Evolutionary conservation across 2,329 filamentous ascomycete species (phyloP), one percentile per base, ranked within the genome.

Genomic region (Xylogone sp.): DNA sequence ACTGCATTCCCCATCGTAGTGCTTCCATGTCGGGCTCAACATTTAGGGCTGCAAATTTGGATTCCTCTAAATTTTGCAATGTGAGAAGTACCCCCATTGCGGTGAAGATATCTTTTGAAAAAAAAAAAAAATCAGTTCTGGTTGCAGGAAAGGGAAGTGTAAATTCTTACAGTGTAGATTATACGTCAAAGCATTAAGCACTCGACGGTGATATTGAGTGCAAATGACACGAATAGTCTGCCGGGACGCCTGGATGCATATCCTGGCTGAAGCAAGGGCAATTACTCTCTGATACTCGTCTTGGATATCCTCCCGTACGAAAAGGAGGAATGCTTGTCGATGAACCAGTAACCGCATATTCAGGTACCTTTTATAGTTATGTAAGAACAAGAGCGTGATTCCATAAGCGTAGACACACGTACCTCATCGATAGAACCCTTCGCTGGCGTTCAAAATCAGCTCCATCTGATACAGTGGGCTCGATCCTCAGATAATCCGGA

Each of bases 21-120:
- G 43, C 21, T 19, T 45, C 43, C 18, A 21, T 24, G 19, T 45
- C 43, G 16, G 19, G 20, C 8, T 45, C 18, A 10, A 21, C 8
- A 4, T 24, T 19, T 13, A 45, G 43, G 6, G 22, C 20, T 5
- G 19, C 43, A 13, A 45, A 19, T 45, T 24, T 45, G 20, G 43
- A 6, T 16, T 16, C 22, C 3, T 45, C n/a, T 19, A 45, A 10
- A 20, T 10, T 45, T 19, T 45, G 43, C n/a, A 45, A 19, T 16
- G 43, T 45, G 12, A 45, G 16, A 13, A 45, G 43, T 10, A 45
- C 43, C 9, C 43, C 43, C 43, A 45, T 45, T 45, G 43, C 43
- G n/a, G 43, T 45, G 18, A 45, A 45, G 22, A 45, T 19, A 21
- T 45, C 43, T 45, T 21, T 12, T 9, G n/a, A 18, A 39, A 5